Percentiles rank a stretch among this genome's conserved stretches.
phyloP scores from a whole-genome alignment of 345 rosid genomes.

The Rhizophora apiculata region DNA sequence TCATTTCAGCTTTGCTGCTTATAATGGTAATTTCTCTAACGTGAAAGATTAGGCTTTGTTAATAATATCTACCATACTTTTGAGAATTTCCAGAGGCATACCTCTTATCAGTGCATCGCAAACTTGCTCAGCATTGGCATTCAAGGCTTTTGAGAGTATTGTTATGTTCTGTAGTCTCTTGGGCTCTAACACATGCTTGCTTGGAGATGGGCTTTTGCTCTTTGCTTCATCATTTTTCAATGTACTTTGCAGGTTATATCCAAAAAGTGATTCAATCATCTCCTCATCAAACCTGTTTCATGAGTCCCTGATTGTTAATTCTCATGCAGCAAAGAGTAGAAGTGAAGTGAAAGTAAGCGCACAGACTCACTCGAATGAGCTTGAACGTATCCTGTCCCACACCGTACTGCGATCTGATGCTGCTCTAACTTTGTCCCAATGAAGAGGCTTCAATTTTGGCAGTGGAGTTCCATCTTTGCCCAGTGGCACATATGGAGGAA shows the following conservation, averaged over 20 bases:
- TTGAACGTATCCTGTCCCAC: conserved; percentile 90
- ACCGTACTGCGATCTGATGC: conserved; percentile 79
- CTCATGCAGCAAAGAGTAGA: conserved; percentile 3
- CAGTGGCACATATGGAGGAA: conserved; percentile 36
- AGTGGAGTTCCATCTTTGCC: conserved; percentile 78
- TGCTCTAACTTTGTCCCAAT: conserved; percentile 99
- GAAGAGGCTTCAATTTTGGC: conserved; percentile 94
- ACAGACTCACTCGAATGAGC: conserved; percentile 89
- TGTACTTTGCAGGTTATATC: conserved; percentile 62
- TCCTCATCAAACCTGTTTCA: conserved; percentile 82
- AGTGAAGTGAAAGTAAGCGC: neutral
- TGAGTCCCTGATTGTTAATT: neutral
- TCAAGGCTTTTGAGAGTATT: conserved; percentile 83
- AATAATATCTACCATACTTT: too few relatives aligned
- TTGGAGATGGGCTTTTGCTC: conserved; percentile 87
- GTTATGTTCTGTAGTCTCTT: conserved; percentile 90
- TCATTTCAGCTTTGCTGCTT: neutral
- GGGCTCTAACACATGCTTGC: conserved; percentile 86
- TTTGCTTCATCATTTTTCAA: conserved; percentile 62
- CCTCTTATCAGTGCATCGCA: conserved; percentile 74
- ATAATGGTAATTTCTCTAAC: neutral
- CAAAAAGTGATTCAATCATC: conserved; percentile 95
- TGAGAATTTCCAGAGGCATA: conserved; percentile 18
- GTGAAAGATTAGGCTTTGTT: neutral
- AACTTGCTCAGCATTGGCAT: conserved; percentile 68